A percentile compares a stretch with the other conserved stretches of the same genome.
phyloP scores from a whole-genome alignment of 192 early-diverging fungal genomes.

The Chytriomyces sp. region DNA sequence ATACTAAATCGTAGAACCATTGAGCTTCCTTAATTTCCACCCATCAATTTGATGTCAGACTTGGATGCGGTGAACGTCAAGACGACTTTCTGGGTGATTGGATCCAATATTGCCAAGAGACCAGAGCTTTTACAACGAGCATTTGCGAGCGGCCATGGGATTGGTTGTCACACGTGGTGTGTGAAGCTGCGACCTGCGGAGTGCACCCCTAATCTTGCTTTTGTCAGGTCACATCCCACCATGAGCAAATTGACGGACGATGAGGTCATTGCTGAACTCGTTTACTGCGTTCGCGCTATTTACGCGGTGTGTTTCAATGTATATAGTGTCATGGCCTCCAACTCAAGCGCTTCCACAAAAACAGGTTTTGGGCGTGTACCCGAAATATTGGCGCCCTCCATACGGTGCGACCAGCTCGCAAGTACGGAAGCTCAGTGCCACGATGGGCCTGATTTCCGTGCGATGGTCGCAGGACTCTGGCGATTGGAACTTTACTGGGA shows the following conservation, averaged over 20 bases:
- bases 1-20: neutral
- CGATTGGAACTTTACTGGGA: slow-evolving; percentile 24
- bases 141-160: slow-evolving; percentile 59
- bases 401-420: slow-evolving; percentile 70
- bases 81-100: slow-evolving; percentile 73
- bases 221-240: neutral
- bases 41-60: neutral
- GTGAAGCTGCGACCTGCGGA: too few species aligned
- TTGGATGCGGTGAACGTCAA: slow-evolving; percentile 58
- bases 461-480: slow-evolving; percentile 36
- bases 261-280: slow-evolving; percentile 33
- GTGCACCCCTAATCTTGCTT: too few species aligned
- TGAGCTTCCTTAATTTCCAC: neutral
- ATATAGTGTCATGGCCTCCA: slow-evolving; percentile 54
- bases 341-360: slow-evolving; percentile 26
- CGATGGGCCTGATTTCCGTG: slow-evolving; percentile 48
- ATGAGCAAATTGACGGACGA: slow-evolving; percentile 41
- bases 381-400: neutral
- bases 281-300: slow-evolving; percentile 30
- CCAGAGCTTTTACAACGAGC: slow-evolving; percentile 52
- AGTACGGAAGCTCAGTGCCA: slow-evolving; percentile 57
- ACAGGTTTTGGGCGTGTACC: neutral
- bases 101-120: slow-evolving; percentile 49
- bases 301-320: slow-evolving; percentile 46
- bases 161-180: slow-evolving; percentile 35